Evolutionary conservation across 169 alveolate species (phyloP).

Genomic region (Eimeria maxima): DNA sequence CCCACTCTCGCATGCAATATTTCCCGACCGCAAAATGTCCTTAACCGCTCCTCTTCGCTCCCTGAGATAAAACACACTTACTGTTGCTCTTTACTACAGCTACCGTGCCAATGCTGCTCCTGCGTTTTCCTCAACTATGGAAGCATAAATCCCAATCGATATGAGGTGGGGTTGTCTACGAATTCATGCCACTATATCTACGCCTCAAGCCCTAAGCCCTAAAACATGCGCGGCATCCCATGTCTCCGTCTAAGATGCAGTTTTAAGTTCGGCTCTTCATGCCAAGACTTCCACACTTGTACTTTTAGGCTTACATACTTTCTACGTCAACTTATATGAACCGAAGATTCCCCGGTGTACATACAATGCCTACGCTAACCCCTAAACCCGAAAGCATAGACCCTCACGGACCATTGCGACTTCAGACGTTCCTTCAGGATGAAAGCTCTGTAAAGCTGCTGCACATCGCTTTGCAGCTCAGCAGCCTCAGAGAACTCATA

Average conservation of each 20-base stretch:
- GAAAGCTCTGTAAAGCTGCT: conserved; percentile 42
- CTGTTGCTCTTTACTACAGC: no score
- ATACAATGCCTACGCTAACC: background rate
- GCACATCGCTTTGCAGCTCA: conserved; percentile 63
- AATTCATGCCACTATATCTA: background rate
- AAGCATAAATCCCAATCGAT: no score
- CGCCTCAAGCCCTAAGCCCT: background rate
- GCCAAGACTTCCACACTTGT: no score
- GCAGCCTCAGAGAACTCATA: conserved; percentile 63
- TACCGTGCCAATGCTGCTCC: no score
- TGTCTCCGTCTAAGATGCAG: no score
- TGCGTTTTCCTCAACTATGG: no score
- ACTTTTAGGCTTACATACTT: no score
- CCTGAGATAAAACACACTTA: conserved; percentile 8
- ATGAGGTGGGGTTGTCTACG: no score
- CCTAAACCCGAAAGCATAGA: conserved; percentile 22
- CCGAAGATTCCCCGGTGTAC: no score
- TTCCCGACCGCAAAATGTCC: conserved; percentile 63
- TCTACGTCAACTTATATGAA: no score
- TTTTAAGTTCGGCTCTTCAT: no score
- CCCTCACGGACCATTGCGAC: conserved; percentile 27
- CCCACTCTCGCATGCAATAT: conserved; percentile 36
- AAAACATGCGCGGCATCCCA: no score
- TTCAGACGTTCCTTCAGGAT: conserved; percentile 3
- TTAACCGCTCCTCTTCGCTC: conserved; percentile 58